These are phyloP conservation scores for Circinella umbellata DNA, from an alignment of 371 early-diverging fungal genomes.

Conservation along the genomic window DNA sequence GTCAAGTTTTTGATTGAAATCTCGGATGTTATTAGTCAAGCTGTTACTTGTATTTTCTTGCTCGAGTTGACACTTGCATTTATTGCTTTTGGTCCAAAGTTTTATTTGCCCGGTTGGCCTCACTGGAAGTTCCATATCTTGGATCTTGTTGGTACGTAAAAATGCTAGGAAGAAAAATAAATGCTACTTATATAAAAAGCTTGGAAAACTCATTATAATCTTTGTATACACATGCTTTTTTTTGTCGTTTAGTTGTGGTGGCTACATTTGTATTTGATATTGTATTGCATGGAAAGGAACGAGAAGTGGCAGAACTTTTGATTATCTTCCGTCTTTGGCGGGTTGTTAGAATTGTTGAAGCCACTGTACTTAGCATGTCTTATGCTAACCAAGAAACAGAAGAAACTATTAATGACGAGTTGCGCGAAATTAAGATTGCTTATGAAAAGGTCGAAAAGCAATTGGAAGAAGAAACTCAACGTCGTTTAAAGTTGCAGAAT, in stretches of 20 bases:
- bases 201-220: neutral
- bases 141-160: constrained; percentile 41
- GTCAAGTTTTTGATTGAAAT: constrained; percentile 31
- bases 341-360: constrained; percentile 50
- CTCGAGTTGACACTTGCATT: constrained; percentile 38
- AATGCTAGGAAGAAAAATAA: neutral
- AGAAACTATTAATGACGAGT: constrained; percentile 22
- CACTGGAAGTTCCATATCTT: constrained; percentile 55
- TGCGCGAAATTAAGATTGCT: constrained; percentile 19
- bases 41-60: constrained; percentile 43
- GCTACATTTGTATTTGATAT: constrained; percentile 51
- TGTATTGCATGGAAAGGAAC: constrained; percentile 49
- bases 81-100: constrained; percentile 48
- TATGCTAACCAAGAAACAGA: constrained; percentile 34
- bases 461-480: constrained; percentile 28
- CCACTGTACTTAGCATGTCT: constrained; percentile 42
- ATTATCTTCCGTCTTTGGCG: constrained; percentile 58
- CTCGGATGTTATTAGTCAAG: constrained; percentile 37
- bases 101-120: constrained; percentile 43
- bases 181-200: neutral
- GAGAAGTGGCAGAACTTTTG: constrained; percentile 54
- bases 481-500: constrained; percentile 2
- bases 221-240: no score
- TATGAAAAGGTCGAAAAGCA: constrained; percentile 29
- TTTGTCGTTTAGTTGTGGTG: constrained; percentile 30